Base-by-base conservation (phyloP, 2,329 filamentous ascomycete genomes). In the Aspergillus phoenicis region DNA sequence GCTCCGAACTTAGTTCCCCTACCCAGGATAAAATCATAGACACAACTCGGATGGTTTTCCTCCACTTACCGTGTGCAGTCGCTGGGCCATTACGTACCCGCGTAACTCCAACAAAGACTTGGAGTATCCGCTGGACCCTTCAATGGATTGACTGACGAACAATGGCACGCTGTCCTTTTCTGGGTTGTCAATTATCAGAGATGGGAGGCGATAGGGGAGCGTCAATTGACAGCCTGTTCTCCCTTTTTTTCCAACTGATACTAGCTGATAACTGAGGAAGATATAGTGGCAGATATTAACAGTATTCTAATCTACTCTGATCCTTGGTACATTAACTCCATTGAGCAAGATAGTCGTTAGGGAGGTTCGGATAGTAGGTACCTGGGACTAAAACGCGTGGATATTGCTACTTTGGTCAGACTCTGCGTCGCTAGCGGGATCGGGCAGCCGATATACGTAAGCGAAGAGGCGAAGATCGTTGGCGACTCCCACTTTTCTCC, bases 371-470 rank as follows among this genome's bases (percentile, higher is more conserved):
- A 13, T 8, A 20, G 26, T 8, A 20, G 39, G 13, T 39, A 38
- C 53, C 41, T 26, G 59, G n/a, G 49, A 51, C 59, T 28, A 15
- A 17, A 36, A 51, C 45, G 58, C 60, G 64, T 66, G 58, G 62
- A 64, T 57, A 55, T 64, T 66, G 52, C 64, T 64, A 36, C 53
- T 63, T 65, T 64, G 55, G 61, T 61, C 59, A 51, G 41, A n/a
- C 36, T 60, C 30, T 48, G 54, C 61, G 48, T 63, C 47, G 52
- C 52, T 59, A 61, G 59, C 52, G 61, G 61, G 61, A 65, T 62
- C 62, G 62, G 43, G 53, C 39, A 54, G 43, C 36, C 30, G 56
- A 62, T 52, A 60, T 61, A 63, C 59, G 64, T 66, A 66, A 66
- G 62, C 58, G 57, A 59, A 47, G 49, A 22, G 51, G 51, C 51